Evolutionary conservation across 306 rosid species (phyloP).

Genomic region (Vigna mungo): DNA sequence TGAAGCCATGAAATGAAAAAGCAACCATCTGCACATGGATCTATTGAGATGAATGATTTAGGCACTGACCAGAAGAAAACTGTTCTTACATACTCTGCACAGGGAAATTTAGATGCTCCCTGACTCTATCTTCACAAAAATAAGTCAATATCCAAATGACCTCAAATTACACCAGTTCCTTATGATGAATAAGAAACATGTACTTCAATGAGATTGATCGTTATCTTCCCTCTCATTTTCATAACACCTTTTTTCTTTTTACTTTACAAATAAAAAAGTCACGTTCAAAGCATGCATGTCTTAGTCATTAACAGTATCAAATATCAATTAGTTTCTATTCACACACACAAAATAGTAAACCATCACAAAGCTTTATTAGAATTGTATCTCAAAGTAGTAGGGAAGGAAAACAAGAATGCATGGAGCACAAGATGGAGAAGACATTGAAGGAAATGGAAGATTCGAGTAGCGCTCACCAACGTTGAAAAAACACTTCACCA

Average conservation of each 20-base stretch:
- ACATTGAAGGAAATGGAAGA: conserved; percentile 10
- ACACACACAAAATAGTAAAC: not conserved
- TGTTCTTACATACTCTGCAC: not conserved
- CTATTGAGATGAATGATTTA: conserved; percentile 11
- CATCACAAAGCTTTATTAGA: conserved; percentile 7
- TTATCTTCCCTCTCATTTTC: conserved; percentile 3
- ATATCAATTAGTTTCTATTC: not conserved
- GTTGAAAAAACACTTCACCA: conserved; percentile 9
- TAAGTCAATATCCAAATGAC: conserved; percentile 26
- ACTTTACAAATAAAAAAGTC: not conserved
- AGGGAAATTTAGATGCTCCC: conserved; percentile 15
- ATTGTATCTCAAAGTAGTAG: conserved; percentile 16
- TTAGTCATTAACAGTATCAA: not conserved
- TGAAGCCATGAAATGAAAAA: conserved; percentile 8
- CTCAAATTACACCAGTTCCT: conserved; percentile 28
- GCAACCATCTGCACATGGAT: not conserved
- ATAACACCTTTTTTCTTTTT: not conserved
- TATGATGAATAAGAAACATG: not conserved
- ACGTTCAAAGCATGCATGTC: not conserved
- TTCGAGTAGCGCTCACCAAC: not conserved
- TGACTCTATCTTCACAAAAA: conserved; percentile 1
- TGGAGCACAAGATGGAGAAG: not conserved
- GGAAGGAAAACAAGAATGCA: conserved; percentile 12
- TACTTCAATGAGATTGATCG: not conserved
- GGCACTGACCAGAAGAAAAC: conserved; percentile 30